Evolutionary conservation across 2,329 filamentous ascomycete genomes (phyloP), one percentile per base, ranked within the genome.

Genomic region (Talaromyces atroroseus): DNA sequence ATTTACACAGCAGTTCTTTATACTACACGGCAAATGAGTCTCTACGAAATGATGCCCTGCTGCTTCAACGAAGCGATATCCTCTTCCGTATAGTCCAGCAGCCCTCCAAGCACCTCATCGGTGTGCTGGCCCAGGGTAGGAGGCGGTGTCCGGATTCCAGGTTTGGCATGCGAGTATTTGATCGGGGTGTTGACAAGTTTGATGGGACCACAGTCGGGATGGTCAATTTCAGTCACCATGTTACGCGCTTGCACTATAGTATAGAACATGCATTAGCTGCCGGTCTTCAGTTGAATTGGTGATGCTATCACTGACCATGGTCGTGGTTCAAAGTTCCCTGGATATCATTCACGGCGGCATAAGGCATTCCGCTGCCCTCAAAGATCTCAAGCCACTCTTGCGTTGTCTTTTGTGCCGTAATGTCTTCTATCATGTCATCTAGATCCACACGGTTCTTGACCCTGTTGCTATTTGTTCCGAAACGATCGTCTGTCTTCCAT

Each of bases 121-220:
- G 91, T 96, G 71, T 96, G 90, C 73, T 96, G 84, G 0, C 92
- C 94, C 34, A 99, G 75, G 7, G 87, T 88, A 1, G 94, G 94
- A 18, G 94, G 94, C 24, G 89, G 82, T 3, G 79, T 87, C 34
- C 92, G 80, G 40, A 95, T 84, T 3, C 84, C 82, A 0, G 92
- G 90, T 63, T 82, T 85, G 24, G 87, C 88, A 63, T 92, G 85
- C 5, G 91, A 96, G 71, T 91, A 95, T 71, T 99, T 99, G 58
- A 99, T 86, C 0, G 94, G 94, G 0, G 91, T 95, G 66, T 95
- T 96, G 54, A 99, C 87, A 67, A 99, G 77, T 73, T 91, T 92
- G 61, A 99, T 87, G 0, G 86, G 82, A 0, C 94, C 94, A 70
- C 92, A 97, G 7, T 80, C 78, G 5, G 83, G 83, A 68, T 99